Base-by-base conservation (phyloP, 805 yeast species). In the Deakozyma indianensis region DNA sequence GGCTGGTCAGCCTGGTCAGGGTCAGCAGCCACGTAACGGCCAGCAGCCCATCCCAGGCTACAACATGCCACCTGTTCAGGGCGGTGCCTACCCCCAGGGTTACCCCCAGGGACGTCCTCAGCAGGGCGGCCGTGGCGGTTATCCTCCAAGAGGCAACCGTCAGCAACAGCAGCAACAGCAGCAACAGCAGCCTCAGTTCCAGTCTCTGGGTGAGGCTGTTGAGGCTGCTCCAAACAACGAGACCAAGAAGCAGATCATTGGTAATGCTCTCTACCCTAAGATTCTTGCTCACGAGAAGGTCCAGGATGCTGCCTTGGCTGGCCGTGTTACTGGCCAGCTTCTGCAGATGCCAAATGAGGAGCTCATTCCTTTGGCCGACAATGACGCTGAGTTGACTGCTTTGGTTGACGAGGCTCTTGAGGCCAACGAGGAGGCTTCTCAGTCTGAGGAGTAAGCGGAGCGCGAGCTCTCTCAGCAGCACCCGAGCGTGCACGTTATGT, bases 271-370 rank as follows among this genome's bases (percentile, higher is more conserved):
- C 63, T 92, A 90, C 77, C 87, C 94, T 62, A 84, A 80, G 77
- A 83, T 92, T 61, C 79, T 81, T 54, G 78, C 87, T 55, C 78
- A 84, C 52, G 87, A 85, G 61, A 83, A 83, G 70, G 85, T 88
- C 59, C 78, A 79, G 58, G 94, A 87, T 62, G 83, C 82, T 48
- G 95, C 87, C 69, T 86, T 95, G 61, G 96, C 96, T 56, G 95
- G 96, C 71, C 90, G 88, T 74, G 85, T 92, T 65, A 92, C 98
- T 55, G 96, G 97, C 73, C 92, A 92, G 97, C 78, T 92, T 73
- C 77, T 92, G 63, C 96, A 88, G 64, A 79, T 90, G 78, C 94
- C 87, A 63, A 84, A 83, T 69, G 78, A 78, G 60, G 96, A 90
- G 71, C 83, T 92, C 58, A 70, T 88, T 61, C 82, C 83, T 51